These are phyloP conservation scores for Saccharum officinarum DNA, from an alignment of 176 grass and related monocot species.

Conservation along the genomic window DNA sequence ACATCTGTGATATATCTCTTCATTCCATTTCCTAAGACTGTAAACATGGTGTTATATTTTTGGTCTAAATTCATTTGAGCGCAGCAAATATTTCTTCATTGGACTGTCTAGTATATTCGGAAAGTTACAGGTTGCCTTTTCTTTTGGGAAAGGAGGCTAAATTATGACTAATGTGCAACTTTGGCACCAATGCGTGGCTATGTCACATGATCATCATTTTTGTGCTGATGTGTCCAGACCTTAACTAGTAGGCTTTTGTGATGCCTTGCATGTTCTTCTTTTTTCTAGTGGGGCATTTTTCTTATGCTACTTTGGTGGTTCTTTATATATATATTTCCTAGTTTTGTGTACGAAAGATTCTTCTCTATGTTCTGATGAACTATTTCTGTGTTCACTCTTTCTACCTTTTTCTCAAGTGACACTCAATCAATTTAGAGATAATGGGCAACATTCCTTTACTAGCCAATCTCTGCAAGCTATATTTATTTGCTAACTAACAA, in stretches of 20 bases:
- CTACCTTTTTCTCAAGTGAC: background rate
- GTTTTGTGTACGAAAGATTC: constrained; percentile 8
- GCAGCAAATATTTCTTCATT: background rate
- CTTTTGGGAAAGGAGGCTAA: background rate
- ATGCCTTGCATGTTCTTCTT: background rate
- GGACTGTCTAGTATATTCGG: constrained; percentile 2
- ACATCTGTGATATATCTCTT: too few relatives aligned
- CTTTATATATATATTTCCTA: constrained; percentile 17
- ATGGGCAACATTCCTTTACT: background rate
- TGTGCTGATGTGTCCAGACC: background rate
- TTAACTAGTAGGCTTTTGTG: background rate
- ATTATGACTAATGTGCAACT: background rate
- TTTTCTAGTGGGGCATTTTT: background rate
- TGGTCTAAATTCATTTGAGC: background rate
- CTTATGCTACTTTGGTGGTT: background rate
- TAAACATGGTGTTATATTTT: background rate
- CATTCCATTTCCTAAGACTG: background rate
- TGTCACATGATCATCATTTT: background rate
- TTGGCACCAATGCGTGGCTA: background rate
- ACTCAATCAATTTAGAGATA: background rate
- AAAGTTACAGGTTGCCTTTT: background rate
- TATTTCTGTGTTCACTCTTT: background rate
- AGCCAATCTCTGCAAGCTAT: background rate
- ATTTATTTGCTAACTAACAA: background rate
- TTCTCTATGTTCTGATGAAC: background rate